Conservation (phyloP, 441 rosid species). For the Gossypium trilobum region DNA sequence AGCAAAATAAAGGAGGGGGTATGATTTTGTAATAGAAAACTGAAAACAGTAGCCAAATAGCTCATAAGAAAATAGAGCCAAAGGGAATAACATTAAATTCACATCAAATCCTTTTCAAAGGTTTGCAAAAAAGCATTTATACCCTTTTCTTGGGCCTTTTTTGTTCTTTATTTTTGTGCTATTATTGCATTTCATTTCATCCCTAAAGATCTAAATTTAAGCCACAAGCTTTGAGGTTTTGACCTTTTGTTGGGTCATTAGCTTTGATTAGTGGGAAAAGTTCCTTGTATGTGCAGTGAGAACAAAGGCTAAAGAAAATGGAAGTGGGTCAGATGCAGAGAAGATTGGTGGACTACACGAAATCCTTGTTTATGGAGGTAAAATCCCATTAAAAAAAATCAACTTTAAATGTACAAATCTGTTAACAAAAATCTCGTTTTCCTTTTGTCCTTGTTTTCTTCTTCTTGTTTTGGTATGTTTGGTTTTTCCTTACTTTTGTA, state of each 20-base stretch:
- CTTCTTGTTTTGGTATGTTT: background rate
- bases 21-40: slow-evolving; percentile 2
- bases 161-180: slow-evolving; percentile 2
- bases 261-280: background rate
- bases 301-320: slow-evolving; percentile 30
- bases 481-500: background rate
- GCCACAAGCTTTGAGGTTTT: slow-evolving; percentile 14
- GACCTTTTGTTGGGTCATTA: background rate
- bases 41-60: background rate
- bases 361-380: slow-evolving; percentile 76
- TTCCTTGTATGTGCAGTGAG: slow-evolving; percentile 16
- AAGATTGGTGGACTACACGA: slow-evolving; percentile 57
- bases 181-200: slow-evolving; percentile 7
- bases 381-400: background rate
- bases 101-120: slow-evolving; percentile 25
- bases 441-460: background rate
- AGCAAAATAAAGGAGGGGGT: background rate
- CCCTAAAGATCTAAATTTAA: slow-evolving; percentile 26
- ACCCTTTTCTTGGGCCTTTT: background rate
- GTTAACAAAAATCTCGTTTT: background rate
- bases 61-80: background rate
- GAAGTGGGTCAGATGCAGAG: slow-evolving; percentile 82
- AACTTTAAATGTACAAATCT: background rate
- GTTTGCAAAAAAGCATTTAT: slow-evolving; percentile 14
- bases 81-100: slow-evolving; percentile 16